Evolutionary conservation across 176 grass and related monocot species (phyloP), one percentile per base, ranked within the genome.

Genomic region (Tuctoria greenei): DNA sequence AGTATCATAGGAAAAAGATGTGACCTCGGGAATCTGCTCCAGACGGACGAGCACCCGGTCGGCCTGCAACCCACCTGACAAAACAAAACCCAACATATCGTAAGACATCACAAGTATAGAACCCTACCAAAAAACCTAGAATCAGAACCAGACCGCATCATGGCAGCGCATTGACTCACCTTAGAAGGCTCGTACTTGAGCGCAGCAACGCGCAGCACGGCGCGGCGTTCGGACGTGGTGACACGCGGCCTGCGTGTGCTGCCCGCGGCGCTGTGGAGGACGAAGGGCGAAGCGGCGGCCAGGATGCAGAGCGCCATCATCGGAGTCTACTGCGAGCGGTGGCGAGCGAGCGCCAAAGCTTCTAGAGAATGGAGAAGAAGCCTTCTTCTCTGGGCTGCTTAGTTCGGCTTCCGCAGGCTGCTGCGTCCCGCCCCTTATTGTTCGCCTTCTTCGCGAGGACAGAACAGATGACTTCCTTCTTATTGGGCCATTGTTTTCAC

Each of bases 21-120:
- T n/a, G 11, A 97, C 94, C 85, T 97, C 94, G 31, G 91, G 88
- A 16, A 97, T 88, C 82, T 93, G 86, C 69, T 97, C 72, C 20
- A 97, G 88, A 12, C 94, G 91, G 74, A 97, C 84, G 27, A 97
- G 91, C 10, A 97, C 88, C 35, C 94, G 80, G 81, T 93, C 94
- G 41, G 88, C 78, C 39, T 97, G 94, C 24, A 91, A 91, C 59
- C 81, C 61, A 97, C 88, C 94, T 97, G 78, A 61, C 28, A 43
- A 35, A 21, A 58, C 55, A 58, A 18, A 80, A 45, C 56, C 5
- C 71, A 76, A 16, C 49, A 65, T 12, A 78, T 26, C 16, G 16
- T 65, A 64, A 76, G 69, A 20, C 58, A 7, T 66, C 24, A 58
- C 23, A 58, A 12, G 55, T 26, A 26, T 23, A 74, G 76, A 74